Conservation (phyloP, 495 filamentous ascomycete species). For the Rhypophila decipiens region DNA sequence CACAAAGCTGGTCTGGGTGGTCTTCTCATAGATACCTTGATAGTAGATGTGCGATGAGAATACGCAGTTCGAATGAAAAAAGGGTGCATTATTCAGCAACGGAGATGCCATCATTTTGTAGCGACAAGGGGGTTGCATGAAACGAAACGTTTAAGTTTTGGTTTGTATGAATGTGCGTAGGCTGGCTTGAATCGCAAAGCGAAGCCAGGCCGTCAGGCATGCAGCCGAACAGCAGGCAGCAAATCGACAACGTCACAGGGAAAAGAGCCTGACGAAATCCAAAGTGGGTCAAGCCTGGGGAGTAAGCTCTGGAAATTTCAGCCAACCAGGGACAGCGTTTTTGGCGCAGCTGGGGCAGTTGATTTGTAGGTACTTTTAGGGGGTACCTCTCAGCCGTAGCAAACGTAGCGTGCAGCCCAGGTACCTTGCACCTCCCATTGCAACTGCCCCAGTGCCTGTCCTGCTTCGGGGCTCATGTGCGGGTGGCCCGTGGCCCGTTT, state of each 20-base stretch:
- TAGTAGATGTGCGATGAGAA: too few relatives aligned
- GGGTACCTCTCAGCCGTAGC: slow-evolving; percentile 1
- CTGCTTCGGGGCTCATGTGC: slow-evolving; percentile 1
- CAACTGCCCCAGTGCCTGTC: not conserved
- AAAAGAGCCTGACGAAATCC: not conserved
- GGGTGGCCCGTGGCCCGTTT: slow-evolving; percentile 21
- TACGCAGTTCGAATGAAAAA: too few relatives aligned
- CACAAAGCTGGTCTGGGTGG: too few relatives aligned
- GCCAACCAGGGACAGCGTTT: not conserved
- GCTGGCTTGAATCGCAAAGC: too few relatives aligned
- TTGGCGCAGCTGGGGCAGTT: not conserved
- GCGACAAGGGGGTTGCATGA: too few relatives aligned
- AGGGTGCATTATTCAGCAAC: too few relatives aligned
- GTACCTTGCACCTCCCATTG: slow-evolving; percentile 2
- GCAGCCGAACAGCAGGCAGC: slow-evolving; percentile 1
- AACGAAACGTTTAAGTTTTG: too few relatives aligned
- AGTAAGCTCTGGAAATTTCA: not conserved
- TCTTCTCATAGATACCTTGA: too few relatives aligned
- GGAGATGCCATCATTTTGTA: too few relatives aligned
- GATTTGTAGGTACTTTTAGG: slow-evolving; percentile 1
- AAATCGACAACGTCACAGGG: slow-evolving; percentile 5
- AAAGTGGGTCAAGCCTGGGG: not conserved
- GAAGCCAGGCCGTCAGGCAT: too few relatives aligned
- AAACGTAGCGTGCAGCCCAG: not conserved
- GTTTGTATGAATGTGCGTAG: too few relatives aligned